Conservation (phyloP, 31 red algal species). For the Endocladia muricata region DNA sequence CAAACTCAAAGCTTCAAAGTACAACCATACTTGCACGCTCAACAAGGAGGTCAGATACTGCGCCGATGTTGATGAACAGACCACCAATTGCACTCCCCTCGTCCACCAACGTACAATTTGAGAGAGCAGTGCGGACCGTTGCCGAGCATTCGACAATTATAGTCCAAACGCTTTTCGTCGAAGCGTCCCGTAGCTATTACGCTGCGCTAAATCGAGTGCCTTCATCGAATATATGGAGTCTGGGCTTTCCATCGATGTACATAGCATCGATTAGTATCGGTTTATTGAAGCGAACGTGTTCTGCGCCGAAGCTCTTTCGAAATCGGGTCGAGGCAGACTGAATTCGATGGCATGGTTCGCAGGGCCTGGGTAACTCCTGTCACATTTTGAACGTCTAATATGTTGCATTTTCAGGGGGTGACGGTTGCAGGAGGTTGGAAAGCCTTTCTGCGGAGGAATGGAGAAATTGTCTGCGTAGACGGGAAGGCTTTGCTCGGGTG, state of each 20-base stretch:
- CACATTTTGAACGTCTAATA: not conserved
- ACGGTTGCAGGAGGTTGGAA: not conserved
- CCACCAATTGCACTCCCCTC: not conserved
- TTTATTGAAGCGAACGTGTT: slow-evolving; percentile 2
- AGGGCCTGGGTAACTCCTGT: not conserved
- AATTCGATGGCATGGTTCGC: slow-evolving; percentile 14
- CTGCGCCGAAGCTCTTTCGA: not conserved
- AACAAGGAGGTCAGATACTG: not conserved
- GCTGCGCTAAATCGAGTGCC: not conserved
- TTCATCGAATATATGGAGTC: not conserved
- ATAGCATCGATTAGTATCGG: not conserved
- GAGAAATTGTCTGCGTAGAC: not conserved
- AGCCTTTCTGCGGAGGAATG: not conserved
- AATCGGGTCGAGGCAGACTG: not conserved
- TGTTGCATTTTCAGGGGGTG: not conserved
- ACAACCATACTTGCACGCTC: not conserved
- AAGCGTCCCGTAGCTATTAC: not conserved
- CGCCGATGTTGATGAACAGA: not conserved
- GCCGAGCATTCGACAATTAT: not conserved
- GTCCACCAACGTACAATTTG: slow-evolving; percentile 6
- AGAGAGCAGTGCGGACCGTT: not conserved
- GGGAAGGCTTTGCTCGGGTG: not conserved
- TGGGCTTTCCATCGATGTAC: not conserved
- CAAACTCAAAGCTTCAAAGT: slow-evolving; percentile 5
- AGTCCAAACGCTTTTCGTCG: not conserved